Evolutionary conservation across 1,139 yeast genomes (phyloP), one percentile per base, ranked within the genome.

Genomic region (Nakaseomyces delphensis): DNA sequence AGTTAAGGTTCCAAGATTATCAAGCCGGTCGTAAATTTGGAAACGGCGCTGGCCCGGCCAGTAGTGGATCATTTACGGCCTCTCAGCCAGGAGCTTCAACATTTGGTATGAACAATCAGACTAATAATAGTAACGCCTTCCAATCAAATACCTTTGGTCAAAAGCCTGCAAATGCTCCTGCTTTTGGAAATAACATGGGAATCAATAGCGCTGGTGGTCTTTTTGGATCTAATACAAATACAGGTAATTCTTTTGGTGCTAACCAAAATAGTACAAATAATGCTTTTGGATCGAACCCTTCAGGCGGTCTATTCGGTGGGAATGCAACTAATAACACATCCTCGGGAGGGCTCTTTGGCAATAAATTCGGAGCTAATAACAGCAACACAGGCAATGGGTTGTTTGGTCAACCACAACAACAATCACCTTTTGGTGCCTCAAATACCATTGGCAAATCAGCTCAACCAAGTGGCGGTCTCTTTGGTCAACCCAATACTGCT

Each of bases 1-100:
- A 91, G 62, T 73, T 91, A 63, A 74, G 99, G 61, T 68, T 76
- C 53, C 91, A 83, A 62, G 99, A 91, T 65, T 91, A 91, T 60
- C 78, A 79, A 56, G 85, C 79, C 49, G 77, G 77, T 48, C 72
- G 94, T 52, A 74, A 79, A 43, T 54, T 48, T 42, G 47, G 57
- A 13, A 54, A 53, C 25, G 41, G 48, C 42, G 48, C 49, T 36
- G 54, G 28, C n/a, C 9, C 51, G 39, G 54, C 58, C 30, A 48
- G 59, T 40, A 53, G 59, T 33, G 54, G 64, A 36, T 59, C 64
- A 27, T 61, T 62, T 46, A 65, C 65, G 27, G 48, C 59, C 18
- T 13, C 40, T 18, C 35, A 29, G 13, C 13, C 51, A 21, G 31
- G 38, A 30, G 44, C 20, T 25, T 38, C 45, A 16, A 41, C 46